These are phyloP conservation scores for Gnomoniopsis smithogilvyi DNA, from an alignment of 2,329 filamentous ascomycete genomes.

Conservation along the genomic window DNA sequence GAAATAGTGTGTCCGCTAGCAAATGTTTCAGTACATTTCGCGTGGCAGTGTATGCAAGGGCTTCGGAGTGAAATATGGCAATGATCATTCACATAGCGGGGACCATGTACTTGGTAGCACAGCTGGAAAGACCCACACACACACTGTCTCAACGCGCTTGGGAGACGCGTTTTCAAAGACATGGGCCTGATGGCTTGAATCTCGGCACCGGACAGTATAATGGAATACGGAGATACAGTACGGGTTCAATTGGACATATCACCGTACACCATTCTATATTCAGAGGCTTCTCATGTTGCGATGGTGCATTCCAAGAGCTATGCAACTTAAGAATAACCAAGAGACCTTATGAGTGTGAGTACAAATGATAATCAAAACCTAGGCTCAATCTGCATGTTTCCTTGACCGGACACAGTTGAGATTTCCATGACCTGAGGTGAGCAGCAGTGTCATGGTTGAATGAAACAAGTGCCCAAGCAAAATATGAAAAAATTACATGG, in stretches of 20 bases:
- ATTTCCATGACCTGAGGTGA: not conserved
- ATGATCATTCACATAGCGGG: slow-evolving; percentile 7
- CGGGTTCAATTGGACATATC: not conserved
- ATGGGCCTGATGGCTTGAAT: not conserved
- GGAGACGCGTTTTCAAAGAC: slow-evolving; percentile 7
- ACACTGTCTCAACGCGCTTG: not conserved
- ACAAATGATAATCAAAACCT: too few relatives aligned
- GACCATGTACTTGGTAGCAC: not conserved
- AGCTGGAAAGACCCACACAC: not conserved
- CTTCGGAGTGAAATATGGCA: not conserved
- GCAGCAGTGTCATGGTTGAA: not conserved
- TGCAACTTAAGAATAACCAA: too few relatives aligned
- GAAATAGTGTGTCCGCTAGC: not conserved
- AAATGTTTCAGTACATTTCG: not conserved
- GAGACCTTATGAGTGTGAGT: too few relatives aligned
- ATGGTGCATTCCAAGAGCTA: too few relatives aligned
- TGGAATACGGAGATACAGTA: not conserved
- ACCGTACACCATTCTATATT: not conserved
- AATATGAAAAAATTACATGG: not conserved
- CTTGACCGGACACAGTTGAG: not conserved
- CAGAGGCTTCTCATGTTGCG: too few relatives aligned
- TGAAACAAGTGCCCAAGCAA: too few relatives aligned
- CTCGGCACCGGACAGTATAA: slow-evolving; percentile 2
- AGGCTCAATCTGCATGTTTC: too few relatives aligned
- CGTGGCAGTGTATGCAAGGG: too few relatives aligned